Evolutionary conservation across 768 basidiomycete genomes (phyloP), one percentile per base, ranked within the genome.

Genomic region (Termitomyces sp.): DNA sequence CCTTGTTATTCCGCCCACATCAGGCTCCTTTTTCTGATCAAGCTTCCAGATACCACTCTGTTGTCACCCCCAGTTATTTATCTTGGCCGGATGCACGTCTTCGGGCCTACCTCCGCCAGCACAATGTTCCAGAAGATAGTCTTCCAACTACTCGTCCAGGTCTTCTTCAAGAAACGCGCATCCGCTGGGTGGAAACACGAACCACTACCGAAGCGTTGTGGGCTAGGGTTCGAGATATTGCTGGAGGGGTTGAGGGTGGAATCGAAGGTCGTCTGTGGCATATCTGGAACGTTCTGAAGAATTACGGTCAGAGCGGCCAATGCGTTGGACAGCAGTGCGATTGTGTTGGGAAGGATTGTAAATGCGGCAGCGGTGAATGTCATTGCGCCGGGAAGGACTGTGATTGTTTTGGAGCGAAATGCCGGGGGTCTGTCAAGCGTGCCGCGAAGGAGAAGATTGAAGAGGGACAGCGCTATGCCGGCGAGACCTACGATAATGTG

Each of bases 51-150:
- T 82, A 86, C 47, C 65, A 66, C 15, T 63, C 68, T 13, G 66
- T 69, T 1, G 66, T 75, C 37, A 78, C 80, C 1, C 78, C 86
- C 2, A 75, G 84, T 2, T 97, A 96, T 73, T 76, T 95, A 52
- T 80, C 82, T 11, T 98, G 96, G 96, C 91, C 93, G 13, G 95
- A 98, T 67, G 91, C 95, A 3, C 83, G 95, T 34, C 84, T 98
- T 30, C 87, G 95, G 48, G 93, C 90, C 1, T 97, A 91, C 73
- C 81, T 98, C 20, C 82, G 93, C 46, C 84, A 90, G 67, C 81
- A 83, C 62, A 89, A 88, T 51, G 67, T 96, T 31, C 76, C 80
- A 61, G 93, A 95, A 65, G 78, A 78, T n/a, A 75, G 78, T 51
- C 76, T 91, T 44, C 87, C 89, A 0, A 81, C 78, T 1, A 70